Conservation (phyloP, 805 yeast species). For the Clavispora fructus region DNA sequence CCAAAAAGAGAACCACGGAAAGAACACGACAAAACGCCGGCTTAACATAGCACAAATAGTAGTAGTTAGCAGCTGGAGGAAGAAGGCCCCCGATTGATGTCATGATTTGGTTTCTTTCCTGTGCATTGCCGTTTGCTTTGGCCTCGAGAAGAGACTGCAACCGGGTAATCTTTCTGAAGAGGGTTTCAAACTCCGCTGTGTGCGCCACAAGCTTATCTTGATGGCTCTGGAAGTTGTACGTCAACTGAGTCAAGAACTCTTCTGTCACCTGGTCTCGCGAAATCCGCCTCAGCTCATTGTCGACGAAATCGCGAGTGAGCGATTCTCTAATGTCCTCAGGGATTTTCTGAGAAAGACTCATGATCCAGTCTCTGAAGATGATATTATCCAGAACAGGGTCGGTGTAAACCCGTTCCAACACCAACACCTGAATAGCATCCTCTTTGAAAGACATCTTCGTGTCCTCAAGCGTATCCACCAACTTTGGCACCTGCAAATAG, state of each 20-base stretch:
- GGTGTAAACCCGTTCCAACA: conserved; percentile 44
- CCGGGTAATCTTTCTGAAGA: conserved; percentile 38
- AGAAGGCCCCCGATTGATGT: conserved; percentile 1
- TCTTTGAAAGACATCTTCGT: conserved; percentile 59
- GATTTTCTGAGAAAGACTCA: conserved; percentile 43
- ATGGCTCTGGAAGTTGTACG: conserved; percentile 48
- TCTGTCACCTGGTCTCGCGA: conserved; percentile 32
- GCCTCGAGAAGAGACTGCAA: conserved; percentile 12
- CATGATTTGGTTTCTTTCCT: conserved; percentile 11
- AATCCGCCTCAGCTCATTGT: conserved; percentile 17
- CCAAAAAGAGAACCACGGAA: conserved; percentile 36
- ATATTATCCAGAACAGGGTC: conserved; percentile 23
- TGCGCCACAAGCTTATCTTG: conserved; percentile 49
- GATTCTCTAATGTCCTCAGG: conserved; percentile 33
- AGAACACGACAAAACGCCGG: conserved; percentile 43
- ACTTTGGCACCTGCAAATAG: conserved; percentile 52
- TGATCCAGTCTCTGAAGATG: conserved; percentile 61
- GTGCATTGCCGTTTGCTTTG: conserved; percentile 12
- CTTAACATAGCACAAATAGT: conserved; percentile 33
- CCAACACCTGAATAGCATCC: conserved; percentile 51
- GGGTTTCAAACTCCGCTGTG: conserved; percentile 50
- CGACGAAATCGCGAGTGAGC: conserved; percentile 26
- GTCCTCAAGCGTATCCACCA: conserved; percentile 60
- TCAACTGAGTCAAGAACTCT: conserved; percentile 44
- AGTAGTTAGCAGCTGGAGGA: conserved; percentile 10